A percentile compares a stretch with the other conserved stretches of the same genome.
These are phyloP conservation scores for Tephrocybe sp. DNA, from an alignment of 768 basidiomycete species.

Conservation along the genomic window DNA sequence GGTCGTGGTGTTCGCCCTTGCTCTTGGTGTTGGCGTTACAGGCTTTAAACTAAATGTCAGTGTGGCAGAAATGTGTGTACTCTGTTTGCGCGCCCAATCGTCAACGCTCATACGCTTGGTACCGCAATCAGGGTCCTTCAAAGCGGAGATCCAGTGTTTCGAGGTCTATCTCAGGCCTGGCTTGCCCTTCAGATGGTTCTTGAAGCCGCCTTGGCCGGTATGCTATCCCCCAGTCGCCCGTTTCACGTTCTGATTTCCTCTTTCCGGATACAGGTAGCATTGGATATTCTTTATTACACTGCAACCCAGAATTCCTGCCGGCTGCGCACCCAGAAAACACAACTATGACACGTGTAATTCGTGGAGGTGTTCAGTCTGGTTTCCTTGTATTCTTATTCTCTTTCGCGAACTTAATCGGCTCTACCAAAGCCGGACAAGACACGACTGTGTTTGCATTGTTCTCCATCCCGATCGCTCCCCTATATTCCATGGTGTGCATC, in stretches of 20 bases:
- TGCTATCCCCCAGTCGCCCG: not conserved
- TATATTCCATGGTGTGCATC: conserved; percentile 40
- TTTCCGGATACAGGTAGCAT: conserved; percentile 12
- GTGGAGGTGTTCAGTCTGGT: conserved; percentile 37
- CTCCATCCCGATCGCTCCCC: conserved; percentile 37
- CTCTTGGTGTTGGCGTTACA: conserved; percentile 13
- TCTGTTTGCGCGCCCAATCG: not conserved
- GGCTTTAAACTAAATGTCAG: conserved; percentile 12
- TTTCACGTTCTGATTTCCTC: not conserved
- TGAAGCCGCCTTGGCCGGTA: conserved; percentile 15
- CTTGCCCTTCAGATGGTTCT: conserved; percentile 9
- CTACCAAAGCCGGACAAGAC: conserved; percentile 22
- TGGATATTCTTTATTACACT: conserved; percentile 22
- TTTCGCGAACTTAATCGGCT: conserved; percentile 30
- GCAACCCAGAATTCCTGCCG: conserved; percentile 16
- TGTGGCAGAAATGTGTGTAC: conserved; percentile 18
- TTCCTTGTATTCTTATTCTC: conserved; percentile 35
- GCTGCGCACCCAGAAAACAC: conserved; percentile 9
- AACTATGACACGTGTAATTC: conserved; percentile 31
- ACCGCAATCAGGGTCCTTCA: not conserved
- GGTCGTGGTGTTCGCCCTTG: conserved; percentile 15
- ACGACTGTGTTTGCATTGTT: conserved; percentile 39
- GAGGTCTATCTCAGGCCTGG: conserved; percentile 6
- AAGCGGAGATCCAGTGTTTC: not conserved
- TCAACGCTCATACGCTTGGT: too few relatives aligned